A percentile compares a stretch with the other conserved stretches of the same genome.
These are phyloP conservation scores for Dicorynia guianensis DNA, from an alignment of 306 rosid species.

Conservation along the genomic window DNA sequence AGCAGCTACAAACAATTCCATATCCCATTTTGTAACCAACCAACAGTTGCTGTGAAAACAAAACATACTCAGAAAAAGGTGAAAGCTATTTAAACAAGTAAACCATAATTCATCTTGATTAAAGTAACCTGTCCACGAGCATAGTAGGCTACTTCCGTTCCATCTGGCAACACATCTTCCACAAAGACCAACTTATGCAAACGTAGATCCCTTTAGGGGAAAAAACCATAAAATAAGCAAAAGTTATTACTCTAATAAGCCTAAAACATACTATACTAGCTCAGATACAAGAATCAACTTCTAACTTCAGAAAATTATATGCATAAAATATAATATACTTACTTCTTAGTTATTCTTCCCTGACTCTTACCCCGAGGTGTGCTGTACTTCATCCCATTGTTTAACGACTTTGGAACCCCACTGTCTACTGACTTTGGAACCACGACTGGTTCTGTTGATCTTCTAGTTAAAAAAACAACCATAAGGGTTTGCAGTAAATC, in stretches of 20 bases:
- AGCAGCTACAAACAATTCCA: constrained; percentile 80
- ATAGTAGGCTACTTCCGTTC: constrained; percentile 85
- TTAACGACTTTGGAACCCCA: constrained; percentile 2
- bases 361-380: constrained; percentile 69
- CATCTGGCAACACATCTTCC: constrained; percentile 78
- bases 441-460: constrained; percentile 55
- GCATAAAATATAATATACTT: constrained; percentile 40
- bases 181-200: constrained; percentile 91
- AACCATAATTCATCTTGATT: constrained; percentile 17
- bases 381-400: constrained; percentile 56
- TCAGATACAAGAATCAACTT: neutral
- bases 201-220: constrained; percentile 74
- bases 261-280: neutral
- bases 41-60: constrained; percentile 66
- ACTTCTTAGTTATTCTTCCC: constrained; percentile 90
- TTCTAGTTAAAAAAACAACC: constrained; percentile 28
- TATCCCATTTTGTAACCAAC: constrained; percentile 79
- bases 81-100: constrained; percentile 11
- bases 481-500: neutral
- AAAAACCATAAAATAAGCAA: neutral
- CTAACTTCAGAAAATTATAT: constrained; percentile 1
- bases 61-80: constrained; percentile 43
- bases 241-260: constrained; percentile 14
- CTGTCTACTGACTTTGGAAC: constrained; percentile 36
- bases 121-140: constrained; percentile 76